Evolutionary conservation across 2,329 filamentous ascomycete species (phyloP), one percentile per base, ranked within the genome.

Genomic region (Tolypocladium nubicola): DNA sequence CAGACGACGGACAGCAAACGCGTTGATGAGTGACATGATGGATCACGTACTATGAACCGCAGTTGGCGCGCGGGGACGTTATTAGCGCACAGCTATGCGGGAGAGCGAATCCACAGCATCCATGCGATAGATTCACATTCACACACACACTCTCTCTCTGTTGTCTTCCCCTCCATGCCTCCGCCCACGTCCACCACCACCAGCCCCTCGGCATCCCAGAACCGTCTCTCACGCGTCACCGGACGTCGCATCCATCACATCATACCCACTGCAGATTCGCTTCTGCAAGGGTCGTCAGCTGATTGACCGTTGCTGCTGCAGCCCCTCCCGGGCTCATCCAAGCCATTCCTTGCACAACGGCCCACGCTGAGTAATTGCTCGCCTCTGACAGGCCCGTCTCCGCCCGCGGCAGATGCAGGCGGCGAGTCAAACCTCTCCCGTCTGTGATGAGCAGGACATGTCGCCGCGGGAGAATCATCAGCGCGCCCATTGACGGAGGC

Each of bases 311-410:
- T 39, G 52, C 47, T 6, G 26, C 26, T 30, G 26, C 26, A 30
- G 26, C 26, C 30, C 30, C 9, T 50, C 26, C 19, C 35, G 23
- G 6, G 13, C 37, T 35, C 4, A 26, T 26, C 23, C 23, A 26
- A 26, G 23, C 23, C 23, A 9, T 30, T 19, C 13, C 16, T 19
- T 30, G 23, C 14, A 3, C 23, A 1, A 35, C 21, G 50, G 52
- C 58, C 60, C 59, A 52, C 61, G 69, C 69, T 71, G 69, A 71
- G 67, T 71, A 71, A 71, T 71, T 68, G 54, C 65, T 64, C 54
- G 50, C 63, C 64, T 66, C 64, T 71, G 63, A 71, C 64, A 71
- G 70, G 70, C 53, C 53, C 8, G 43, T 47, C 55, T 52, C 50
- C 13, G 47, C 52, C 53, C 30, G 7, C 52, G 21, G 49, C 54